phyloP scores from a whole-genome alignment of 2,329 filamentous ascomycete genomes.

The Setomelanomma holmii region DNA sequence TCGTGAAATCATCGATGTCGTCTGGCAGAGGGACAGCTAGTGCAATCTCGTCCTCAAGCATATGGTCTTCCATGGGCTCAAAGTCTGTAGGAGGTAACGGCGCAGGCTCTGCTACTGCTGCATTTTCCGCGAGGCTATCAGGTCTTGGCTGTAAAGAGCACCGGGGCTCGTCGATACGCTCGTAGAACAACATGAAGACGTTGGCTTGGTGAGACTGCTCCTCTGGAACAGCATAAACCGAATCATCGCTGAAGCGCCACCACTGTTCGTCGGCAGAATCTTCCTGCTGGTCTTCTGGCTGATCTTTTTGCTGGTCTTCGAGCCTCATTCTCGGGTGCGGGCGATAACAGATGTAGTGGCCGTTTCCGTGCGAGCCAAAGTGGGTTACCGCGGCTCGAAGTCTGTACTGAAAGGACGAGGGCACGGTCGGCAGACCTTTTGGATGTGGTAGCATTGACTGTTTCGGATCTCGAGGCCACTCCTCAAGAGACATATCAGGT shows the following conservation, averaged over 20 bases:
- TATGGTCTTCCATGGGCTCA: background rate
- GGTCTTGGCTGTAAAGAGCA: background rate
- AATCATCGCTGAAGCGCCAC: constrained; percentile 93
- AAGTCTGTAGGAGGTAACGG: constrained; percentile 26
- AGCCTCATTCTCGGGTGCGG: constrained; percentile 63
- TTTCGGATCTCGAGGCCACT: constrained; percentile 73
- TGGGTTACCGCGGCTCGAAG: constrained; percentile 87
- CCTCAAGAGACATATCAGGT: constrained; percentile 58
- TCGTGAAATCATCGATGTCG: constrained; percentile 24
- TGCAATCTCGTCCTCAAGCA: constrained; percentile 12
- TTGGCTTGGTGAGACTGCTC: constrained; percentile 76
- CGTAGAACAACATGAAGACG: constrained; percentile 98
- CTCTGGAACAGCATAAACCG: constrained; percentile 77
- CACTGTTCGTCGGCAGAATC: constrained; percentile 62
- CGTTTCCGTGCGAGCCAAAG: constrained; percentile 89
- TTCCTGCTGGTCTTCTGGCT: constrained; percentile 19
- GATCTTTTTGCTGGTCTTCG: constrained; percentile 1
- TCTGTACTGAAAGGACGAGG: constrained; percentile 66
- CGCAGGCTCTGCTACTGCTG: constrained; percentile 14
- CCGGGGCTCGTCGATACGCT: constrained; percentile 61
- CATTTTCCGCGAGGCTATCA: background rate
- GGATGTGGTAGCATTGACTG: constrained; percentile 74
- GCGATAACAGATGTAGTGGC: constrained; percentile 92
- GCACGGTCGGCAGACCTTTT: constrained; percentile 39
- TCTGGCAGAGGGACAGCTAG: constrained; percentile 26